phyloP scores from a whole-genome alignment of 2,329 filamentous ascomycete genomes.

The Nothophaeocryptopus gaeumannii region DNA sequence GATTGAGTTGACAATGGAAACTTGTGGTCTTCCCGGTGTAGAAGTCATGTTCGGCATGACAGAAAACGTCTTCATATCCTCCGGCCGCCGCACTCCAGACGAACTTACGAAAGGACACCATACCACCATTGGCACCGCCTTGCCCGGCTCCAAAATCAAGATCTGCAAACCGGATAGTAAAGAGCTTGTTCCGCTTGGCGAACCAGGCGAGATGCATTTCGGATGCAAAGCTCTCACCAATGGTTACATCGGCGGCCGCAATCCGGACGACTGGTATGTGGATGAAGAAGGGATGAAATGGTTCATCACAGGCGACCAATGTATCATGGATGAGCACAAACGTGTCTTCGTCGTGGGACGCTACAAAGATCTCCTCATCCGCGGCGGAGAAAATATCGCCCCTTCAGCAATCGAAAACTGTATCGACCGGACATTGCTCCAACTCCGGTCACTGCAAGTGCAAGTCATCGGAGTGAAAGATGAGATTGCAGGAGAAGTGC shows the following conservation, averaged over 20 bases:
- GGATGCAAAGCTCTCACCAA: conserved; percentile 9
- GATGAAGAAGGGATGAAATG: conserved; percentile 6
- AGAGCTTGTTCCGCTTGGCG: conserved; percentile 8
- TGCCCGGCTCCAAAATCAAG: neutral
- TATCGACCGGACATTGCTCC: conserved; percentile 14
- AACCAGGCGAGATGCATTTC: conserved; percentile 15
- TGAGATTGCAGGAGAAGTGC: conserved; percentile 20
- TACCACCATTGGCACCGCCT: neutral
- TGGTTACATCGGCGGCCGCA: conserved; percentile 8
- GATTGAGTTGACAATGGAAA: too few relatives aligned
- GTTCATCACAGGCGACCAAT: conserved; percentile 19
- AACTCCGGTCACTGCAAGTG: neutral
- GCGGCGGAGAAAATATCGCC: conserved; percentile 17
- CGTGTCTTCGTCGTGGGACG: conserved; percentile 9
- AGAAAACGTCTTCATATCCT: too few relatives aligned
- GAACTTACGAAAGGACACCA: too few relatives aligned
- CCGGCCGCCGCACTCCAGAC: too few relatives aligned
- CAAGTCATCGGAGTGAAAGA: conserved; percentile 21
- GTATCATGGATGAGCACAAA: conserved; percentile 11
- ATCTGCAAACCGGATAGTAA: conserved; percentile 12
- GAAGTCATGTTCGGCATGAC: too few relatives aligned
- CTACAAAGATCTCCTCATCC: conserved; percentile 21
- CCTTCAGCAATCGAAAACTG: conserved; percentile 16
- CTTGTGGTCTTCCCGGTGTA: too few relatives aligned
- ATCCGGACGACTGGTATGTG: conserved; percentile 8